Evolutionary conservation across 805 yeast genomes (phyloP).

Genomic region (Lipomyces japonicus): DNA sequence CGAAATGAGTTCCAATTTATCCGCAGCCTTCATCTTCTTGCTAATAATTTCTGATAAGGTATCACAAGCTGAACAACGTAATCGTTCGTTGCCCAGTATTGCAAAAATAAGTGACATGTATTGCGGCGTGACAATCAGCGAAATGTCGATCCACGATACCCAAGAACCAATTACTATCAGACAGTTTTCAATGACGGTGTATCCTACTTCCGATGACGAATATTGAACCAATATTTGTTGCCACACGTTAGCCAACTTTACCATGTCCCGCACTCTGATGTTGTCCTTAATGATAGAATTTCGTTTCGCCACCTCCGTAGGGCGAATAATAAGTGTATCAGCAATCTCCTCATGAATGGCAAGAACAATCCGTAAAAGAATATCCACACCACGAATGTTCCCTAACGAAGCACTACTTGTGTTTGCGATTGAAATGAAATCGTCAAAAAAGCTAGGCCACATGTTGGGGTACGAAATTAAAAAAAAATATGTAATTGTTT

Average conservation of each 20-base stretch:
- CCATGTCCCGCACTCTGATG: slow-evolving; percentile 74
- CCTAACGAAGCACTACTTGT: slow-evolving; percentile 34
- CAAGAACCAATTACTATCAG: slow-evolving; percentile 74
- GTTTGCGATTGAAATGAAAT: slow-evolving; percentile 43
- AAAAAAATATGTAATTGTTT: slow-evolving; percentile 52
- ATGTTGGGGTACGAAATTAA: slow-evolving; percentile 46
- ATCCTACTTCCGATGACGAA: slow-evolving; percentile 32
- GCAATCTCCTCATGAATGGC: slow-evolving; percentile 89
- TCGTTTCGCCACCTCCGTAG: slow-evolving; percentile 54
- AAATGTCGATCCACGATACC: slow-evolving; percentile 87
- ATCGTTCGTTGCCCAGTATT: slow-evolving; percentile 46
- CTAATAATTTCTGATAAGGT: slow-evolving; percentile 62
- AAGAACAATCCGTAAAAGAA: slow-evolving; percentile 67
- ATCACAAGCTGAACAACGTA: slow-evolving; percentile 52
- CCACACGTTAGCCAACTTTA: slow-evolving; percentile 63
- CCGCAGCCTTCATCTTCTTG: slow-evolving; percentile 73
- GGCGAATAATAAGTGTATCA: slow-evolving; percentile 76
- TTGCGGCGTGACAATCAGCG: slow-evolving; percentile 60
- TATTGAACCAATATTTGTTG: slow-evolving; percentile 48
- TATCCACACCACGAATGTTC: slow-evolving; percentile 54
- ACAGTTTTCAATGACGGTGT: slow-evolving; percentile 54
- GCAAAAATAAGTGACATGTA: slow-evolving; percentile 57
- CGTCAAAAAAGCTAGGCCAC: slow-evolving; percentile 53
- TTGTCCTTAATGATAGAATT: slow-evolving; percentile 75
- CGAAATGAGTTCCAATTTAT: slow-evolving; percentile 64